Percentiles rank a stretch among this genome's conserved stretches.
Evolutionary conservation across 345 rosid species (phyloP).

Genomic region (Gossypium stocksii): DNA sequence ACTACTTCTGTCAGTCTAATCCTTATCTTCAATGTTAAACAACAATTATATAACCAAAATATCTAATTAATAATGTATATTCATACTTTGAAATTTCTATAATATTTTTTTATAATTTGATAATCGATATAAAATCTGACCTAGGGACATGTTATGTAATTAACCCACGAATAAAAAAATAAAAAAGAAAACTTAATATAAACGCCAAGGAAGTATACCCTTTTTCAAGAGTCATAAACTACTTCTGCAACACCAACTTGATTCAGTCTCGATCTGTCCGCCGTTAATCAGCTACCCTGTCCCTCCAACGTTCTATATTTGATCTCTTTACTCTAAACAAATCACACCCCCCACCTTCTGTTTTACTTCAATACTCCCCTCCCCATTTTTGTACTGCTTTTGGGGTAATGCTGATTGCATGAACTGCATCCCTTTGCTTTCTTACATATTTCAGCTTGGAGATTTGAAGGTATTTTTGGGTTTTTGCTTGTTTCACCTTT

Average conservation of each 20-base stretch:
- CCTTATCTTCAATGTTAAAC: no score
- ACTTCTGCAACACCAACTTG: slow-evolving; percentile 28
- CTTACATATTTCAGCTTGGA: slow-evolving; percentile 1
- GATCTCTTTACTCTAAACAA: not conserved
- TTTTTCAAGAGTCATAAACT: not conserved
- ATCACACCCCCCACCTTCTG: no score
- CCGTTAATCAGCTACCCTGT: not conserved
- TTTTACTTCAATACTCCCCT: no score
- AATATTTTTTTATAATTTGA: no score
- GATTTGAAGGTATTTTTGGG: slow-evolving; percentile 17
- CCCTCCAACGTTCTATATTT: not conserved
- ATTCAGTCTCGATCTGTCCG: slow-evolving; percentile 30
- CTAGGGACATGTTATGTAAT: not conserved
- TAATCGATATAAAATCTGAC: not conserved
- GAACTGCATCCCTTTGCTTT: slow-evolving; percentile 7
- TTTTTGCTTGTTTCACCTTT: not conserved
- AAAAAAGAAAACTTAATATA: not conserved
- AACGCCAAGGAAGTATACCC: not conserved
- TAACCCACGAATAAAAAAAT: not conserved
- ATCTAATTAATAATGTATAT: no score
- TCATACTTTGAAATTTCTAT: no score
- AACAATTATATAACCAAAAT: no score
- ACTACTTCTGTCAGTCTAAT: no score
- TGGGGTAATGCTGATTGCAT: slow-evolving; percentile 11
- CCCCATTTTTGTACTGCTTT: not conserved